phyloP scores from a whole-genome alignment of 2,329 filamentous ascomycete genomes.

The Fusarium compactum region DNA sequence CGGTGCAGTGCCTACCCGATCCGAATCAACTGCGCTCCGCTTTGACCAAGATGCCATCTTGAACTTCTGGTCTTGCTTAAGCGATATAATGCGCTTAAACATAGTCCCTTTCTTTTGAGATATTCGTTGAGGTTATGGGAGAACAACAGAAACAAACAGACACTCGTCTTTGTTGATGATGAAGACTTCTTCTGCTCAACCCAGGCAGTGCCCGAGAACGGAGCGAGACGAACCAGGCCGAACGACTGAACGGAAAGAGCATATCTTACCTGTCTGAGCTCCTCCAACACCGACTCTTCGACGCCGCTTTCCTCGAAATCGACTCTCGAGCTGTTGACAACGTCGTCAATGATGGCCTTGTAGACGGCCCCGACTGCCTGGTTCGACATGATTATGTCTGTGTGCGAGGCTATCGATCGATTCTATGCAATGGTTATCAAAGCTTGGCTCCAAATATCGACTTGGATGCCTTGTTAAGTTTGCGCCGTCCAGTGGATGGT shows the following conservation, averaged over 20 bases:
- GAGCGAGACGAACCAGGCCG: conserved; percentile 4
- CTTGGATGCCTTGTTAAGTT: conserved; percentile 5
- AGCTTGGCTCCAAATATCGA: not conserved
- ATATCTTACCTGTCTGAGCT: conserved; percentile 84
- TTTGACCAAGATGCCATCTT: conserved; percentile 21
- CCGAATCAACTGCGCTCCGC: conserved; percentile 8
- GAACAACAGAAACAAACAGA: conserved; percentile 11
- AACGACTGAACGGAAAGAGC: conserved; percentile 11
- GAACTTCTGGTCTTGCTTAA: conserved; percentile 13
- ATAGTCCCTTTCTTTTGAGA: not conserved
- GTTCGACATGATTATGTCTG: conserved; percentile 66
- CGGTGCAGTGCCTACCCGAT: conserved; percentile 17
- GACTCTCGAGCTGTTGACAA: conserved; percentile 90
- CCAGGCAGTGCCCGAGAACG: conserved; percentile 9
- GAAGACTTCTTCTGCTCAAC: conserved; percentile 49
- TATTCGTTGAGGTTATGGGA: not conserved
- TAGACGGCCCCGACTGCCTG: conserved; percentile 80
- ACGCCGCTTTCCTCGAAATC: conserved; percentile 98
- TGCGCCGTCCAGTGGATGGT: conserved; percentile 17
- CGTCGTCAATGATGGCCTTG: conserved; percentile 80
- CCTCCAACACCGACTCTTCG: conserved; percentile 85
- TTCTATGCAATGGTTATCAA: conserved; percentile 4
- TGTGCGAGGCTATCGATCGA: conserved; percentile 4
- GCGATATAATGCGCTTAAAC: not conserved
- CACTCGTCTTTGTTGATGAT: conserved; percentile 25